Conservation (phyloP, 2,329 filamentous ascomycete genomes). For the Hymenoscyphus fraxineus region DNA sequence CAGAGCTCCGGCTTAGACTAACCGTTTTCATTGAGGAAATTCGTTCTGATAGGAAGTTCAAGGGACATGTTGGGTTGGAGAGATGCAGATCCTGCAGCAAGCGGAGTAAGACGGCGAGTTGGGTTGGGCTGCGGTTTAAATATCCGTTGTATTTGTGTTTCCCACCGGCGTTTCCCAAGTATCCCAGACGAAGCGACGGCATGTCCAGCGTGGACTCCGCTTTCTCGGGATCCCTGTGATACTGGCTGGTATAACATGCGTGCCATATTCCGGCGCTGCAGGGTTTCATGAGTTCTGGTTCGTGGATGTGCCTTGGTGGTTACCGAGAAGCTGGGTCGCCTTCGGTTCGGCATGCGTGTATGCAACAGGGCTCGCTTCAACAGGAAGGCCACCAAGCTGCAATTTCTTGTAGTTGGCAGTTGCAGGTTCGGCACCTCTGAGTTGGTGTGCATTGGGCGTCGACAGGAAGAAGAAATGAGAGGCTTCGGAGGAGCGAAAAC, state of each 20-base stretch:
- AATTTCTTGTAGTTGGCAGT: neutral
- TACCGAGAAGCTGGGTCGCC: too few species aligned
- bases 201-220: neutral
- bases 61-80: neutral
- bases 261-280: neutral
- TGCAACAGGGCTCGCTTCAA: neutral
- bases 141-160: neutral
- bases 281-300: neutral
- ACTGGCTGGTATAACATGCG: neutral
- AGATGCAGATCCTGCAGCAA: neutral
- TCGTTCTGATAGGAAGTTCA: neutral
- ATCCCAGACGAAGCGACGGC: neutral
- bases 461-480: neutral
- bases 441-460: neutral
- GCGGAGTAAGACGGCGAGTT: neutral
- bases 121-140: neutral
- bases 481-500: neutral
- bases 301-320: neutral
- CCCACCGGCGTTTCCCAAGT: neutral
- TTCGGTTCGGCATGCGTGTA: too few species aligned
- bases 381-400: neutral
- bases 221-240: neutral
- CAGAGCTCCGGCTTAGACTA: neutral
- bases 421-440: neutral
- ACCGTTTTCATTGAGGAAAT: neutral